Conservation (phyloP, 179 eudicot genomes). For the Beta macrorhiza region DNA sequence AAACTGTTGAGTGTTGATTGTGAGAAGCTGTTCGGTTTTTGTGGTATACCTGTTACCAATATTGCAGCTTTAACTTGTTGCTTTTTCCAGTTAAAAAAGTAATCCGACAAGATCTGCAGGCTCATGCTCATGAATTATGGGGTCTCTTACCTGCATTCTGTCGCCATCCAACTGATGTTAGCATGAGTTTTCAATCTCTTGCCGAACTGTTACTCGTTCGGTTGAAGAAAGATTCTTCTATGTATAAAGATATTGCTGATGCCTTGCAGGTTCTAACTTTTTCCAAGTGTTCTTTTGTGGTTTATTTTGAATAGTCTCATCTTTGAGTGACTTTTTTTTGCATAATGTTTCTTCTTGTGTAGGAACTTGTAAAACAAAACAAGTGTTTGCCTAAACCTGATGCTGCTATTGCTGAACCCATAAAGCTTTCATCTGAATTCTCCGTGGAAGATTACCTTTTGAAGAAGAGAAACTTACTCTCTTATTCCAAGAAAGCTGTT, state of each 20-base stretch:
- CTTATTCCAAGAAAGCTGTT: constrained; percentile 54
- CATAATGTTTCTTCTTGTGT: constrained; percentile 11
- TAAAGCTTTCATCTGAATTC: constrained; percentile 30
- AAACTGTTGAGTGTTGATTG: neutral
- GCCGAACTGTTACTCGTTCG: constrained; percentile 45
- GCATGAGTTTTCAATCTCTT: constrained; percentile 49
- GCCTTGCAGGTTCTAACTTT: constrained; percentile 59
- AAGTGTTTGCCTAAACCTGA: constrained; percentile 33
- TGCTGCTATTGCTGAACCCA: constrained; percentile 34
- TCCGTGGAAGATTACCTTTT: constrained; percentile 30
- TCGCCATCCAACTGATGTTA: constrained; percentile 64
- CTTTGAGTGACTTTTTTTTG: constrained; percentile 1
- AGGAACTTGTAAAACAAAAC: constrained; percentile 79
- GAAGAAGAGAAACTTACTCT: constrained; percentile 30
- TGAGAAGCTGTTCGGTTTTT: constrained; percentile 8
- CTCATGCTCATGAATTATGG: constrained; percentile 63
- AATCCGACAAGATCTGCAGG: constrained; percentile 65
- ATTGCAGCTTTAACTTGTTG: constrained; percentile 33
- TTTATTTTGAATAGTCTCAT: neutral
- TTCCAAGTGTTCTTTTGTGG: neutral
- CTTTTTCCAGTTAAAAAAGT: constrained; percentile 63
- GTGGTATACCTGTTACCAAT: constrained; percentile 19
- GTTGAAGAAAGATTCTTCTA: constrained; percentile 59
- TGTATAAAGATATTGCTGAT: constrained; percentile 54
- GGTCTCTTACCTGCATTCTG: constrained; percentile 87